Percentiles rank a stretch among this genome's conserved stretches.
Conservation (phyloP, 805 yeast species). For the Candida stauntonica region DNA sequence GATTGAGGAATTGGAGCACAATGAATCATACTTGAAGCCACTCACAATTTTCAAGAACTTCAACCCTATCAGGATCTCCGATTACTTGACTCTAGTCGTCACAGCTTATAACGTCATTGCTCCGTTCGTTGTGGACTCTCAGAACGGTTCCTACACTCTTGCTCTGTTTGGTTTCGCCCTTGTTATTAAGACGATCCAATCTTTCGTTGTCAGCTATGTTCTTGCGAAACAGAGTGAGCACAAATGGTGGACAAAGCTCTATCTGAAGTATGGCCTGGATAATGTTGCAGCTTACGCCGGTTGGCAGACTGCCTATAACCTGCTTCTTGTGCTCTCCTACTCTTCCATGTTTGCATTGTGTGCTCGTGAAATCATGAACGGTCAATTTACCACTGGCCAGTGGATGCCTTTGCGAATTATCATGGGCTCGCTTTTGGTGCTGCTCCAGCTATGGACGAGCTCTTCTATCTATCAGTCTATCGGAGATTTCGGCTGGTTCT, state of each 20-base stretch:
- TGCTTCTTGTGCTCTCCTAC: constrained; percentile 50
- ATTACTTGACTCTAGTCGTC: constrained; percentile 44
- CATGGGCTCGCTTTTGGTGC: constrained; percentile 50
- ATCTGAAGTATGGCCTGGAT: constrained; percentile 59
- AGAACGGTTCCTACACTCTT: constrained; percentile 26
- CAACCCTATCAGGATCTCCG: constrained; percentile 59
- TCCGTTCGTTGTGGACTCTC: constrained; percentile 35
- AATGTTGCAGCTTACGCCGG: constrained; percentile 63
- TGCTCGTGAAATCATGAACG: constrained; percentile 29
- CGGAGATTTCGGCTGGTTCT: constrained; percentile 87
- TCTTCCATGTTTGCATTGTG: constrained; percentile 42
- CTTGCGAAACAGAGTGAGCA: constrained; percentile 54
- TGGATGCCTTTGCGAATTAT: constrained; percentile 52
- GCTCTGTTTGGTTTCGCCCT: constrained; percentile 29
- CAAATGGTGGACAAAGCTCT: constrained; percentile 61
- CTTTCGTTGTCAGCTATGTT: constrained; percentile 45
- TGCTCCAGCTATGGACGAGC: constrained; percentile 67
- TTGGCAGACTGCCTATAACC: constrained; percentile 65
- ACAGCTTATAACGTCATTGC: constrained; percentile 38
- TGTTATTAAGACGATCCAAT: constrained; percentile 47
- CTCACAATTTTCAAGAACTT: constrained; percentile 60
- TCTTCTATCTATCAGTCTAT: constrained; percentile 62
- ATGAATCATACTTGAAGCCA: constrained; percentile 45
- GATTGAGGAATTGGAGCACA: constrained; percentile 32
- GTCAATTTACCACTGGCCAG: constrained; percentile 29